These are phyloP conservation scores for Fusarium circinatum DNA, from an alignment of 2,329 filamentous ascomycete species.

Conservation along the genomic window DNA sequence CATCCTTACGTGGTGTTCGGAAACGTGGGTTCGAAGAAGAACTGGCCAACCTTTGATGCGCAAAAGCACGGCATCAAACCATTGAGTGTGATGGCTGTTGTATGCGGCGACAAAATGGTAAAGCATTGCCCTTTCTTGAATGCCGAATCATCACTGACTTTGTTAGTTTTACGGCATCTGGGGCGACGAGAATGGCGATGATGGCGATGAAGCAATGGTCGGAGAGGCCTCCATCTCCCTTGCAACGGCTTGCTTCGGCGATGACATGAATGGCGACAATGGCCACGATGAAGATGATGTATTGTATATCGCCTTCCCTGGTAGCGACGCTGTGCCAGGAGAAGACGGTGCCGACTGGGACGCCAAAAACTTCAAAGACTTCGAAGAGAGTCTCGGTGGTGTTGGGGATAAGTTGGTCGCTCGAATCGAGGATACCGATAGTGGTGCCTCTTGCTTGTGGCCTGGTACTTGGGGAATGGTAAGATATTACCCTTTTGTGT, in stretches of 20 bases:
- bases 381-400: conserved; percentile 62
- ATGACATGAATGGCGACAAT: conserved; percentile 61
- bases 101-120: conserved; percentile 61
- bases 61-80: conserved; percentile 57
- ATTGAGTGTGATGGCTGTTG: conserved; percentile 64
- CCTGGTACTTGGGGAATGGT: conserved; percentile 6
- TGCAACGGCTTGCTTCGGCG: conserved; percentile 66
- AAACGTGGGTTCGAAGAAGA: conserved; percentile 52
- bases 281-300: conserved; percentile 69
- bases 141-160: background rate
- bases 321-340: conserved; percentile 66
- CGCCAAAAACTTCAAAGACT: conserved; percentile 58
- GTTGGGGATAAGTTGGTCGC: conserved; percentile 64
- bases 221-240: conserved; percentile 69
- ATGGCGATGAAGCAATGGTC: conserved; percentile 57
- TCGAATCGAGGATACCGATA: conserved; percentile 40
- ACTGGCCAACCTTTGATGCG: conserved; percentile 54
- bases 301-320: conserved; percentile 70
- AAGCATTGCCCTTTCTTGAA: background rate
- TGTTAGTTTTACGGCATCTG: conserved; percentile 66
- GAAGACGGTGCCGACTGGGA: conserved; percentile 64
- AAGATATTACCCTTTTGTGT: background rate
- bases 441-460: conserved; percentile 13
- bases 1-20: conserved; percentile 66
- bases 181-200: conserved; percentile 70